Conservation (phyloP, 1,139 yeast species). For the Kodamaea suecica region DNA sequence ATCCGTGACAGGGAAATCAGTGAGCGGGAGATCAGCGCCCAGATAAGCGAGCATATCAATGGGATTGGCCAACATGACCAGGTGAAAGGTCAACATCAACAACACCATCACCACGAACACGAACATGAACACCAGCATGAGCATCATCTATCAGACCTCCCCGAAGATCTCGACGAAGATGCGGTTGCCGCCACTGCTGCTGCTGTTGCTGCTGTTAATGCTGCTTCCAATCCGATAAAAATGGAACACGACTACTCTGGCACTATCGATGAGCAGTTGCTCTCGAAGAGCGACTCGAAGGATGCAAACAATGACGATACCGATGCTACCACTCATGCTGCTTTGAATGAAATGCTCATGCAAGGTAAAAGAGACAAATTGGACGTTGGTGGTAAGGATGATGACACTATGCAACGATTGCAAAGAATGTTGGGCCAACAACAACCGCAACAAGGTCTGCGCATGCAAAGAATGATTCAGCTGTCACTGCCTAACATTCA, state of each 20-base stretch:
- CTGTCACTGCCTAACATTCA: constrained; percentile 15
- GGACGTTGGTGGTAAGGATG: neutral
- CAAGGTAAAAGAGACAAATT: neutral
- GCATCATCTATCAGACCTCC: constrained; percentile 1
- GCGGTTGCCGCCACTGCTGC: constrained; percentile 10
- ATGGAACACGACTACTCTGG: constrained; percentile 39
- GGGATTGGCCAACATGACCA: constrained; percentile 1
- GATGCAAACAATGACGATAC: constrained; percentile 22
- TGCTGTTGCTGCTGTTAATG: constrained; percentile 10
- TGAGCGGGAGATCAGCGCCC: neutral
- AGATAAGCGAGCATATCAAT: neutral
- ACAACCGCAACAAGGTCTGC: constrained; percentile 17
- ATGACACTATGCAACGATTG: neutral
- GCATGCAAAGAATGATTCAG: constrained; percentile 8
- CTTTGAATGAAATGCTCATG: neutral
- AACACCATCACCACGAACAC: constrained; percentile 10
- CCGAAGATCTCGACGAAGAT: constrained; percentile 7
- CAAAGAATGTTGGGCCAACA: constrained; percentile 9
- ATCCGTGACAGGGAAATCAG: neutral
- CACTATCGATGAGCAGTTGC: constrained; percentile 47
- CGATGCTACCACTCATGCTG: constrained; percentile 14
- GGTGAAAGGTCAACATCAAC: constrained; percentile 8
- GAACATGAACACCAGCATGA: neutral
- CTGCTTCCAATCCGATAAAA: constrained; percentile 14
- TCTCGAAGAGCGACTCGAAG: constrained; percentile 11